Conservation (phyloP, 2,329 filamentous ascomycete genomes). For the Stylonectria norvegica region DNA sequence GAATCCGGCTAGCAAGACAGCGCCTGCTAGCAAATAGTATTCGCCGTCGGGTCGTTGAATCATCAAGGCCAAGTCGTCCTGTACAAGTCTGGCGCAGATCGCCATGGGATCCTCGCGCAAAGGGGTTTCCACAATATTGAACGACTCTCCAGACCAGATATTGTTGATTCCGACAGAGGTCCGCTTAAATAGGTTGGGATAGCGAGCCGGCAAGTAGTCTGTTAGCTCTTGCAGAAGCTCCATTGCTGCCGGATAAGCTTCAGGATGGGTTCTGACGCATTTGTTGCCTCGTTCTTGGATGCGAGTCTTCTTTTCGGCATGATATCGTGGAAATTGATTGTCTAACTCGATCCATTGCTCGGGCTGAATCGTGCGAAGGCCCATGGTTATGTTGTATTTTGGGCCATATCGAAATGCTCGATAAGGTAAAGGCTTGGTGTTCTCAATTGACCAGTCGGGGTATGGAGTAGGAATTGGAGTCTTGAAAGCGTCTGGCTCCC, state of each 20-base stretch:
- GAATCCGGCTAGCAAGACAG: constrained; percentile 75
- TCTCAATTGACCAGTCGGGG: constrained; percentile 63
- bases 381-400: constrained; percentile 75
- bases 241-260: constrained; percentile 67
- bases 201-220: constrained; percentile 69
- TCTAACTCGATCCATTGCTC: constrained; percentile 84
- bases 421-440: constrained; percentile 73
- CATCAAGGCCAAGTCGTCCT: constrained; percentile 85
- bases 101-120: constrained; percentile 76
- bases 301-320: constrained; percentile 66
- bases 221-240: constrained; percentile 74
- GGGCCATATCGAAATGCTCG: constrained; percentile 75
- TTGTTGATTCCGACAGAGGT: constrained; percentile 68
- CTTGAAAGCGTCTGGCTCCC: constrained; percentile 43
- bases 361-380: constrained; percentile 65
- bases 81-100: constrained; percentile 66
- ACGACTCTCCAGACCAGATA: constrained; percentile 65
- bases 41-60: constrained; percentile 71
- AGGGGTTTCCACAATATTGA: constrained; percentile 63
- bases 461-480: constrained; percentile 60
- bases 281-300: constrained; percentile 64
- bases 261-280: constrained; percentile 65
- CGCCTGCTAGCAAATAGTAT: constrained; percentile 76
- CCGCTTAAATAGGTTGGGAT: constrained; percentile 65
- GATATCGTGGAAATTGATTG: constrained; percentile 70